Base-by-base conservation (phyloP, 208 protist species). In the Polymyxa betae region DNA sequence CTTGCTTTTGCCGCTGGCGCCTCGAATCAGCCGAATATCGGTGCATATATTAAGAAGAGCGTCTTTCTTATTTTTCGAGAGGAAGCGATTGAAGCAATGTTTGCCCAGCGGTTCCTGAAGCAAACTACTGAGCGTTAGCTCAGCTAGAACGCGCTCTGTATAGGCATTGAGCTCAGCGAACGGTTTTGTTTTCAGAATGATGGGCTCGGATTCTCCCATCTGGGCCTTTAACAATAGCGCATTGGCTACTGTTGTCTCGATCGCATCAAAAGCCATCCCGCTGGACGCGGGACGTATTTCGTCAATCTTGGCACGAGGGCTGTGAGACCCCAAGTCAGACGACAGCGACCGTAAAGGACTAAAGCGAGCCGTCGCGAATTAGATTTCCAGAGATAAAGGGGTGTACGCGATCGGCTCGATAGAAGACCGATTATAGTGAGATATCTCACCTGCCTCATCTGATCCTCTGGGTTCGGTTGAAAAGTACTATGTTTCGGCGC, bases 211-310 rank as follows among this genome's bases (percentile, higher is more conserved):
- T 35, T 90, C 68, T 24, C 68, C 89, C 60, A 90, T 82, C 72
- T 82, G 49, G 5, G 89, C 89, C 49, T 90, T 64, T 29, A 90
- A n/a, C 60, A 90, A 49, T 20, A 64, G 54, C 60, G 90, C 87
- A 32, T 91, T 91, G 68, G 90, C 90, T 12, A 91, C 90, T 16
- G 90, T 91, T 46, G 90, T 91, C 87, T 91, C 90, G 44, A 91
- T 77, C 16, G 49, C 90, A 89, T 91, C 90, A 68, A 91, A 91
- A 12, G 72, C 72, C 72, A 82, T 82, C 5, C 49, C 49, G 49
- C 49, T 24, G 12, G 49, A 60, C 5, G 24, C 49, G 49, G 12
- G 49, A 5, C 49, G 5, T 5, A 60, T 5, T 24, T 60, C 49
- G 49, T 60, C 49, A 60, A 60, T 60, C 49, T 60, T 60, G 49